phyloP scores from a whole-genome alignment of 805 yeast genomes.

The Starmerella roubikii region DNA sequence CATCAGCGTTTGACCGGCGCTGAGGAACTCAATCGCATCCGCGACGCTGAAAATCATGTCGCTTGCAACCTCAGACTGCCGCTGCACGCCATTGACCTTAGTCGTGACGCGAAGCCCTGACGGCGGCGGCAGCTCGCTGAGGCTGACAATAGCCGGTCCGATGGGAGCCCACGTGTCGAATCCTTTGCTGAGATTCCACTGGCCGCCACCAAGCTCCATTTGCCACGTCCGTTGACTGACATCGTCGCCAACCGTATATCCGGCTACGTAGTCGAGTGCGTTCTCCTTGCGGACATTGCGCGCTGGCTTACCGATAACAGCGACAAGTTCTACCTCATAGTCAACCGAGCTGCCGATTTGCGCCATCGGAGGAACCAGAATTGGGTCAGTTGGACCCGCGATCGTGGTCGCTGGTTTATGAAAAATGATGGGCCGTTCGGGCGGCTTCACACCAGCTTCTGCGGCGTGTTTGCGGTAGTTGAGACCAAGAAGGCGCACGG shows the following conservation, averaged over 20 bases:
- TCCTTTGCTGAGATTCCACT: slow-evolving; percentile 40
- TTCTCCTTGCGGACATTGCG: slow-evolving; percentile 31
- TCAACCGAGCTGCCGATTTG: slow-evolving; percentile 29
- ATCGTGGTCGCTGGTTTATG: slow-evolving; percentile 38
- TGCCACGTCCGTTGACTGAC: slow-evolving; percentile 49
- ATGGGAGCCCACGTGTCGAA: slow-evolving; percentile 46
- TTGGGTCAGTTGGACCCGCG: slow-evolving; percentile 32
- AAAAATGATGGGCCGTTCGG: slow-evolving; percentile 38
- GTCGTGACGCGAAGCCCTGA: slow-evolving; percentile 30
- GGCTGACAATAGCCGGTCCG: slow-evolving; percentile 40
- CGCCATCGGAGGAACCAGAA: slow-evolving; percentile 29
- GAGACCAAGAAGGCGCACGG: slow-evolving; percentile 38
- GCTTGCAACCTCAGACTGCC: slow-evolving; percentile 34
- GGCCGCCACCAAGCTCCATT: slow-evolving; percentile 38
- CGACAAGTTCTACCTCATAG: slow-evolving; percentile 42
- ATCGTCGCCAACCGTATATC: slow-evolving; percentile 43
- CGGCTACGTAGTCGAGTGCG: slow-evolving; percentile 37
- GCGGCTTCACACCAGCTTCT: slow-evolving; percentile 32
- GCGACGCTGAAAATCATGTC: slow-evolving; percentile 38
- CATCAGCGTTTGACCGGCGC: slow-evolving; percentile 38
- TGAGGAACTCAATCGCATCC: slow-evolving; percentile 34
- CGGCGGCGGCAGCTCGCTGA: slow-evolving; percentile 22
- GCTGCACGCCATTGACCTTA: slow-evolving; percentile 35
- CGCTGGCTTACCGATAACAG: slow-evolving; percentile 40
- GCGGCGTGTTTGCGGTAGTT: slow-evolving; percentile 34